Evolutionary conservation across 768 basidiomycete genomes (phyloP).

Genomic region (Termitomyces sp.): DNA sequence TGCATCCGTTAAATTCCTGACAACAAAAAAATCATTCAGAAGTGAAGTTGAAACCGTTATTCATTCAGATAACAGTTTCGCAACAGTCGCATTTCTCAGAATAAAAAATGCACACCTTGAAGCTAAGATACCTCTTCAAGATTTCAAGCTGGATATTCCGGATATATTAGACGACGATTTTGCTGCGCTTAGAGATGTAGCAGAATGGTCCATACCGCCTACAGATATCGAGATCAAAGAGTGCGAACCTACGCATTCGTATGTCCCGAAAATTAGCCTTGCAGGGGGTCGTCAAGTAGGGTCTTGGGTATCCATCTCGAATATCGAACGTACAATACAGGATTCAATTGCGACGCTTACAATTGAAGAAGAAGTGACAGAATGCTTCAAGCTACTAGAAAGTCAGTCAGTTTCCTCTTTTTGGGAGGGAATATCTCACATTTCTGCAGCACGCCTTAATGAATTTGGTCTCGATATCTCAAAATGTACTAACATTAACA

Average conservation of each 20-base stretch:
- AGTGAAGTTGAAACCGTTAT: constrained; percentile 65
- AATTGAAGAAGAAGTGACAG: constrained; percentile 65
- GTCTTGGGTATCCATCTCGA: constrained; percentile 67
- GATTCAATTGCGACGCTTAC: constrained; percentile 22
- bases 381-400: constrained; percentile 61
- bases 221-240: background rate
- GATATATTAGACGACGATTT: constrained; percentile 46
- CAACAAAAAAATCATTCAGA: constrained; percentile 32
- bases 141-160: constrained; percentile 33
- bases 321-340: constrained; percentile 34
- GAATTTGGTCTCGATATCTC: constrained; percentile 44
- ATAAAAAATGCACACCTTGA: constrained; percentile 65
- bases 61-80: constrained; percentile 77
- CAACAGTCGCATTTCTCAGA: constrained; percentile 87
- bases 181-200: constrained; percentile 19
- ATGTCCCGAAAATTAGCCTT: background rate
- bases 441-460: constrained; percentile 44
- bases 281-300: constrained; percentile 29
- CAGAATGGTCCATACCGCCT: constrained; percentile 3
- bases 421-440: background rate
- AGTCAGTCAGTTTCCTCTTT: constrained; percentile 34
- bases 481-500: constrained; percentile 70
- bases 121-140: constrained; percentile 33
- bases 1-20: constrained; percentile 1
- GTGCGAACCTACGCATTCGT: background rate